Evolutionary conservation across 352 stramenopile genomes (phyloP), one percentile per base, ranked within the genome.

Genomic region (Phytophthora megakarya): DNA sequence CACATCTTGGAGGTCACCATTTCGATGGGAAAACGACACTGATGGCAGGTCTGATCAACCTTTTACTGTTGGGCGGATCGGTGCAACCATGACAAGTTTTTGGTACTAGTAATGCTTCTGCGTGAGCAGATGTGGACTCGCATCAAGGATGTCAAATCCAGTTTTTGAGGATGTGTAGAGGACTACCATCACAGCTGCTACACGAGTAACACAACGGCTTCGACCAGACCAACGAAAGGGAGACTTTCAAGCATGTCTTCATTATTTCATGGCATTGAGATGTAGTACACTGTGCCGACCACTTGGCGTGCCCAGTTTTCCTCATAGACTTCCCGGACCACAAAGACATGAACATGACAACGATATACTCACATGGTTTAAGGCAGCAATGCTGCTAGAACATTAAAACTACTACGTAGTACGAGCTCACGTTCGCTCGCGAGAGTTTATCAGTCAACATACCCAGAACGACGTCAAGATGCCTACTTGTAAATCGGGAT

Each of bases 401-500:
- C 3, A 35, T 11, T n/a, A n/a, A n/a, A n/a, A 35, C 3, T 12
- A 35, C 26, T 15, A 35, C 30, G n/a, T n/a, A n/a, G n/a, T 35
- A 35, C 30, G 30, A 35, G 8, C 30, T 35, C 30, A 15, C 30
- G 30, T 35, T 35, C 30, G 8, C 30, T 35, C 30, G 30, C 35
- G 35, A 19, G 33, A n/a, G 12, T 40, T 19, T 40, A 11, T 40
- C 16, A 18, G 35, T 40, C 35, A 19, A 40, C 12, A 7, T 40
- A 7, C 1, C n/a, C 12, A 40, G 35, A 40, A 40, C 35, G 12
- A 40, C 13, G 22, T 47, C 9, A 21, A 12, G n/a, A n/a, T n/a
- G n/a, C n/a, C 39, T 39, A 59, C 25, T 59, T 59, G 37, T 71
- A 67, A 3, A 77, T 6, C 15, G 68, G 68, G 12, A 83, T 67